phyloP scores from a whole-genome alignment of 2,329 filamentous ascomycete genomes.

The Exophiala sp. region DNA sequence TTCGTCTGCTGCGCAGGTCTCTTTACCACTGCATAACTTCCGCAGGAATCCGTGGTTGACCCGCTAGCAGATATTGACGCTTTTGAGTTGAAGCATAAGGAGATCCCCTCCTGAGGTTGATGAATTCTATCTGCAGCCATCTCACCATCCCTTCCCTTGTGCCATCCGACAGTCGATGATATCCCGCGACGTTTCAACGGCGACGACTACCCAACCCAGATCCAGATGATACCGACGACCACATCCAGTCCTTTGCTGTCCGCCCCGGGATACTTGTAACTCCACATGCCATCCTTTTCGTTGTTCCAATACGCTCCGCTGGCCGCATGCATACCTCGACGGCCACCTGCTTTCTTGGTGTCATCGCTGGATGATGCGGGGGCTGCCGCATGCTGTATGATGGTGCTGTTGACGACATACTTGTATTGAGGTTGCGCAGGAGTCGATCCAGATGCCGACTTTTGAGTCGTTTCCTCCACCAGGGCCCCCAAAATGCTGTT shows the following conservation, averaged over 20 bases:
- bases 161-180: no score
- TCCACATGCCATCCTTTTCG: slow-evolving; percentile 50
- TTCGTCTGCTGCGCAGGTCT: no score
- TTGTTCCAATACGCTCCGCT: slow-evolving; percentile 48
- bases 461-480: slow-evolving; percentile 38
- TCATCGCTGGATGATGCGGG: slow-evolving; percentile 50
- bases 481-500: slow-evolving; percentile 50
- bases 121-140: no score
- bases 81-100: no score
- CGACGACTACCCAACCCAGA: slow-evolving; percentile 30
- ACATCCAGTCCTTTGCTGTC: slow-evolving; percentile 45
- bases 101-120: no score
- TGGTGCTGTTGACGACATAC: slow-evolving; percentile 95
- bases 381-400: slow-evolving; percentile 76
- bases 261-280: slow-evolving; percentile 45
- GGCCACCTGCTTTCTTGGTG: slow-evolving; percentile 57
- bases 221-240: slow-evolving; percentile 47
- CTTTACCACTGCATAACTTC: no score
- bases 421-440: slow-evolving; percentile 62
- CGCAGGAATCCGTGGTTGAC: no score
- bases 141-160: no score
- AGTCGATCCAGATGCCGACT: slow-evolving; percentile 34
- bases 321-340: slow-evolving; percentile 61
- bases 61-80: no score
- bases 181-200: no score